Conservation (phyloP, 352 stramenopile genomes). For the Chrysophaeum taylorii region DNA sequence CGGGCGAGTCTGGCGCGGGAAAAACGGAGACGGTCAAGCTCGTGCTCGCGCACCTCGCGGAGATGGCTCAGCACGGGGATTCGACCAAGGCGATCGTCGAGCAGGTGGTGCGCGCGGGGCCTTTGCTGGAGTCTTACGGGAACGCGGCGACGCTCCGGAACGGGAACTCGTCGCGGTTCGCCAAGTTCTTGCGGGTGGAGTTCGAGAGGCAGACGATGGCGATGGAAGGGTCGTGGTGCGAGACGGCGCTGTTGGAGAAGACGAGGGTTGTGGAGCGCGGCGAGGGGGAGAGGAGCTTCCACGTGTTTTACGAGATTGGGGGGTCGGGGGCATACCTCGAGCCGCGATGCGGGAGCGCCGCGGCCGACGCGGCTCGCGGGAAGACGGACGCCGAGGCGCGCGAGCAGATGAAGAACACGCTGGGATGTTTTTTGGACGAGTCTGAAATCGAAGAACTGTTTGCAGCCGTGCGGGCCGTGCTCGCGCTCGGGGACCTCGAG, state of each 20-base stretch:
- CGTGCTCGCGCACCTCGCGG: conserved; percentile 81
- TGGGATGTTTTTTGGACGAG: conserved; percentile 34
- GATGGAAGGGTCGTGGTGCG: conserved; percentile 24
- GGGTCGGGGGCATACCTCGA: background rate
- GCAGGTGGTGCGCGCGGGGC: conserved; percentile 66
- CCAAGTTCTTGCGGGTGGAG: conserved; percentile 75
- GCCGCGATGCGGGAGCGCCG: background rate
- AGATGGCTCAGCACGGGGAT: conserved; percentile 56
- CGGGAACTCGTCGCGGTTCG: conserved; percentile 68
- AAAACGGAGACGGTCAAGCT: conserved; percentile 90
- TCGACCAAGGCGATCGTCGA: conserved; percentile 32
- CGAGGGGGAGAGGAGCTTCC: conserved; percentile 33
- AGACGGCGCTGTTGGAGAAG: conserved; percentile 41
- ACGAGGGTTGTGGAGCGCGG: conserved; percentile 30
- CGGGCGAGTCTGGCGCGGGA: conserved; percentile 74
- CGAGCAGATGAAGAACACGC: conserved; percentile 31
- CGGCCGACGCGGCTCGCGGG: conserved; percentile 30
- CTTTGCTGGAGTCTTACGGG: conserved; percentile 72
- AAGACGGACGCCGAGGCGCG: conserved; percentile 41
- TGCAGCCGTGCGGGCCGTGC: conserved; percentile 36
- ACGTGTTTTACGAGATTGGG: conserved; percentile 39
- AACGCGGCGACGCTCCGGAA: conserved; percentile 76
- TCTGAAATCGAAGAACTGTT: conserved; percentile 36
- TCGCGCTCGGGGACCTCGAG: conserved; percentile 45
- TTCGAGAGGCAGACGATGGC: conserved; percentile 44